Percentiles rank a stretch among this genome's conserved stretches.
These are phyloP conservation scores for Thermothelomyces thermophilus DNA, from an alignment of 2,329 filamentous ascomycete species.

Conservation along the genomic window DNA sequence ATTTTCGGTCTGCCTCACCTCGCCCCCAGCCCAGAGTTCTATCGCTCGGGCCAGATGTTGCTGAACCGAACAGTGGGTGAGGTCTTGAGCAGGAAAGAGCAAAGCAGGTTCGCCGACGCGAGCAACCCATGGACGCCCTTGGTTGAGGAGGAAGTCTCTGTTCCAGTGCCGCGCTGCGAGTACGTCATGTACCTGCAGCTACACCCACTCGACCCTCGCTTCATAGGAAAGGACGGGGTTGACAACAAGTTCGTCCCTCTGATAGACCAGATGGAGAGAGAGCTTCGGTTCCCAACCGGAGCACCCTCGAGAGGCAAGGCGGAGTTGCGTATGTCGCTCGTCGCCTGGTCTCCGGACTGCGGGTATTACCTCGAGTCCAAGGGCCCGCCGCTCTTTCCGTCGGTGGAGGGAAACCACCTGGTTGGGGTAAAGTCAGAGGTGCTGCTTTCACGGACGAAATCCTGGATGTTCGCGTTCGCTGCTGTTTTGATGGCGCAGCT, in stretches of 20 bases:
- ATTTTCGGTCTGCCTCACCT: constrained; percentile 87
- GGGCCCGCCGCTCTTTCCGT: constrained; percentile 51
- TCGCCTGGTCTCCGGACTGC: constrained; percentile 63
- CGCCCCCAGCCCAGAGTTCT: constrained; percentile 52
- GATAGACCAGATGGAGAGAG: constrained; percentile 52
- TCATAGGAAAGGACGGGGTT: constrained; percentile 29
- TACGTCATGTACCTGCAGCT: constrained; percentile 82
- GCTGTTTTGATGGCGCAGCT: constrained; percentile 55
- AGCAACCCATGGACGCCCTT: constrained; percentile 72
- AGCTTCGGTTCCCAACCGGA: constrained; percentile 56
- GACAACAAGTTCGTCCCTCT: constrained; percentile 32
- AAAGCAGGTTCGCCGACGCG: constrained; percentile 47
- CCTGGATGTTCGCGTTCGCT: constrained; percentile 53
- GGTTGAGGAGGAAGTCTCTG: constrained; percentile 53
- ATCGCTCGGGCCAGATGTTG: constrained; percentile 53
- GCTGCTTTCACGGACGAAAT: constrained; percentile 49
- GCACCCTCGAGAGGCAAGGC: constrained; percentile 51
- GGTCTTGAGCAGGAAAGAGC: constrained; percentile 59
- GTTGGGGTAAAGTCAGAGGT: constrained; percentile 55
- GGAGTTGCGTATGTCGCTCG: constrained; percentile 53
- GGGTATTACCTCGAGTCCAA: constrained; percentile 59
- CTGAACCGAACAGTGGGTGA: constrained; percentile 67
- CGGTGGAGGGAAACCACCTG: constrained; percentile 48
- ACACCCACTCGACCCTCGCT: constrained; percentile 44
- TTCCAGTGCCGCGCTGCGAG: constrained; percentile 73